Conservation (phyloP, 129 eudicot genomes). For the Centaurea solstitialis region DNA sequence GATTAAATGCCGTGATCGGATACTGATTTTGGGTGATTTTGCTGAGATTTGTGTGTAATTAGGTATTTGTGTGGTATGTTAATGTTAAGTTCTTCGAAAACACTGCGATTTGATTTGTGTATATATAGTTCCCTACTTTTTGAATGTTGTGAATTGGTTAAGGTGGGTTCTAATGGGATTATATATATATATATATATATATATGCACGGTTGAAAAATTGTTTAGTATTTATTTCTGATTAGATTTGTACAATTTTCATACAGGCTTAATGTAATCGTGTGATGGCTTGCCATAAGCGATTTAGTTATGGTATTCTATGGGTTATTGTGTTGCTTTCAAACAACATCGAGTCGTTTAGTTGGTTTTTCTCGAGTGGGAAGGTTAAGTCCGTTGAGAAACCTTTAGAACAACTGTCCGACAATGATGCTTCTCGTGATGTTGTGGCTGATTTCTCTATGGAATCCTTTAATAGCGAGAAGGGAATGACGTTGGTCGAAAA, state of each 20-base stretch:
- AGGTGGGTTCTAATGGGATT: not conserved
- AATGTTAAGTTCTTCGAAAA: not conserved
- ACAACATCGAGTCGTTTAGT: conserved; percentile 29
- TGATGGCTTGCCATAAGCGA: conserved; percentile 17
- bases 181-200: too few species aligned
- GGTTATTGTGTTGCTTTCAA: conserved; percentile 45
- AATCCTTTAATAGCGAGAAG: conserved; percentile 41
- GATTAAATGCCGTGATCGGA: not conserved
- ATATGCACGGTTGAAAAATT: too few species aligned
- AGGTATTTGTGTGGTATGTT: not conserved
- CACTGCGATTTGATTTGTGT: not conserved
- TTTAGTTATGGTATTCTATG: conserved; percentile 10
- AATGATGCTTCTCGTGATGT: conserved; percentile 1
- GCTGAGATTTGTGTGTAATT: not conserved
- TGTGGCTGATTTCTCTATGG: conserved; percentile 66
- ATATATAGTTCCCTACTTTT: not conserved
- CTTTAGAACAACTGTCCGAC: not conserved
- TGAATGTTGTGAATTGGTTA: not conserved
- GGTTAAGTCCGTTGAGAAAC: conserved; percentile 18
- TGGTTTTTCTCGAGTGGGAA: conserved; percentile 46
- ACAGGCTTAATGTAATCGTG: conserved; percentile 5
- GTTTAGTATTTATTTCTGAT: not conserved
- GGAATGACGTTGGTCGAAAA: conserved; percentile 49
- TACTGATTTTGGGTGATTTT: not conserved
- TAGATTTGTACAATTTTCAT: not conserved